Conservation (phyloP, 805 yeast genomes). For the Saccharomycopsis guyanensis region DNA sequence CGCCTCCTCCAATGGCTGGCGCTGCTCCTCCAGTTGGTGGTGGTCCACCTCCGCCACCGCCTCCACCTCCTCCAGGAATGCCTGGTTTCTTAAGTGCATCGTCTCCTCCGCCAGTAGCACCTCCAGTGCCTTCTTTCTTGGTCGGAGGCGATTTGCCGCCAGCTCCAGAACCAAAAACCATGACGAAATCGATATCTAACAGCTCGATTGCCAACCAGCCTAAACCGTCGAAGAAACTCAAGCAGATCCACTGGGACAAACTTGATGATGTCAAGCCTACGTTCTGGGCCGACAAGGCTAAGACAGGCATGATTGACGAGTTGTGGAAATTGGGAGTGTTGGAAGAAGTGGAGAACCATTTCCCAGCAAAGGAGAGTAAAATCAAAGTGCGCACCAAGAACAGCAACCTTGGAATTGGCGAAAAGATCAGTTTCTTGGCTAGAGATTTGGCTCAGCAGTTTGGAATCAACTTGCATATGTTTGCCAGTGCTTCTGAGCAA, state of each 20-base stretch:
- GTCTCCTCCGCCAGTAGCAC: slow-evolving; percentile 28
- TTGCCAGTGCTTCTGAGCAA: slow-evolving; percentile 43
- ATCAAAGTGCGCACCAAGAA: slow-evolving; percentile 36
- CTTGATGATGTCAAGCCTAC: slow-evolving; percentile 51
- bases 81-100: slow-evolving; percentile 22
- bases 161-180: slow-evolving; percentile 29
- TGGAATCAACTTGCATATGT: slow-evolving; percentile 68
- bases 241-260: slow-evolving; percentile 81
- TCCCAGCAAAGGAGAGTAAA: slow-evolving; percentile 40
- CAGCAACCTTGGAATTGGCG: slow-evolving; percentile 31
- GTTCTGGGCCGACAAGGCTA: slow-evolving; percentile 47
- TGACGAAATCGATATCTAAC: slow-evolving; percentile 28
- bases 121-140: slow-evolving; percentile 31
- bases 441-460: slow-evolving; percentile 73
- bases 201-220: slow-evolving; percentile 30
- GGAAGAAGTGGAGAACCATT: slow-evolving; percentile 53
- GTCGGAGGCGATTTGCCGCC: slow-evolving; percentile 24
- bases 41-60: slow-evolving; percentile 24
- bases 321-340: slow-evolving; percentile 55
- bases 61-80: slow-evolving; percentile 25
- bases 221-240: slow-evolving; percentile 51
- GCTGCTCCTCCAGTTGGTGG: slow-evolving; percentile 21
- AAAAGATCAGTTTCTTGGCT: slow-evolving; percentile 49
- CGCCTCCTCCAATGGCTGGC: slow-evolving; percentile 23
- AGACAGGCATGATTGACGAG: slow-evolving; percentile 41